Conservation (phyloP, 441 rosid genomes). For the Corymbia calophylla region DNA sequence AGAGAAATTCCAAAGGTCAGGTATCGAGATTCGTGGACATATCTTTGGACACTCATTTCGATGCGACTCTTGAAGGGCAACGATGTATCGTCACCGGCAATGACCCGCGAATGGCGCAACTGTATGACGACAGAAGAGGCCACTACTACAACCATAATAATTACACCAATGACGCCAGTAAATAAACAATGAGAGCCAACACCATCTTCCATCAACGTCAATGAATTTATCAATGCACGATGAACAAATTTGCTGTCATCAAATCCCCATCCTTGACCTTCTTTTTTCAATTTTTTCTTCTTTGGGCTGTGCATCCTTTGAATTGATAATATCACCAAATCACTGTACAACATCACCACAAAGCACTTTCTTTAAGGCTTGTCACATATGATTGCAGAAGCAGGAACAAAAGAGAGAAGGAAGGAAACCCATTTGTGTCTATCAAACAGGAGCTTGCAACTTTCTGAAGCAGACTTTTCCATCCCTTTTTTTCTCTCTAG, state of each 20-base stretch:
- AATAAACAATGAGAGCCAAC: neutral
- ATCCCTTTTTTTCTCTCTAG: neutral
- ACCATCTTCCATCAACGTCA: neutral
- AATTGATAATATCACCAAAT: neutral
- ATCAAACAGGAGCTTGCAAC: neutral
- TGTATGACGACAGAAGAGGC: neutral
- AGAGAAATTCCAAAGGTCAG: neutral
- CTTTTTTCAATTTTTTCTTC: neutral
- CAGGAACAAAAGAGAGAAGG: neutral
- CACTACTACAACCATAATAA: neutral
- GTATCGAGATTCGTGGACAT: neutral
- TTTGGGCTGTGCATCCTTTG: neutral
- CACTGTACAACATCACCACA: neutral
- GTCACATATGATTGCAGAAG: neutral
- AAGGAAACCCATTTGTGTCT: neutral
- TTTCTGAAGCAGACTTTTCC: neutral
- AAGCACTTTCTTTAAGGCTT: neutral
- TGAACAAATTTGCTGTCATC: neutral
- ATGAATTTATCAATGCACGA: neutral
- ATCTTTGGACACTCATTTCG: neutral
- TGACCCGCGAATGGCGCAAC: neutral
- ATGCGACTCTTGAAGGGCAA: neutral
- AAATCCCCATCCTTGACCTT: neutral
- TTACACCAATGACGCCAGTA: neutral
- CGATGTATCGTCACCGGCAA: neutral